phyloP scores from a whole-genome alignment of 2,329 filamentous ascomycete genomes.

The Teratosphaeria zuluensis region DNA sequence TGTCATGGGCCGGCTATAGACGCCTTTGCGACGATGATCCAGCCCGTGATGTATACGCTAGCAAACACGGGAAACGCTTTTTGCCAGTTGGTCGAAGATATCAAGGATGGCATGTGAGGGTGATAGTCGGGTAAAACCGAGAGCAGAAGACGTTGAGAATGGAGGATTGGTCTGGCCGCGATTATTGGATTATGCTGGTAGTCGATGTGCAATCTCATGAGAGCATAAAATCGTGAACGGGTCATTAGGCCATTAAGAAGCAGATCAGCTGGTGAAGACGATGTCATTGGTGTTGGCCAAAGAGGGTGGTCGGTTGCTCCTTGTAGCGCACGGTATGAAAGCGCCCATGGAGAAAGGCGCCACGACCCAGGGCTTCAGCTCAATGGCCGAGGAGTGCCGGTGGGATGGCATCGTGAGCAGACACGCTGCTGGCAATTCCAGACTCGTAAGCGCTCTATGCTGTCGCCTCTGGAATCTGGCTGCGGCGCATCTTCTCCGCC shows the following conservation, averaged over 20 bases:
- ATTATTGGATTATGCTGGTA: not conserved
- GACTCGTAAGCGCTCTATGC: slow-evolving; percentile 20
- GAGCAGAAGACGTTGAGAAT: not conserved
- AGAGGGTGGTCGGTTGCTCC: not conserved
- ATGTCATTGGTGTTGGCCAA: not conserved
- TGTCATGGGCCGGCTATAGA: not conserved
- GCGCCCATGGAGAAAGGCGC: not conserved
- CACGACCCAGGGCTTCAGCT: not conserved
- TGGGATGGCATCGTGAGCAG: slow-evolving; percentile 1
- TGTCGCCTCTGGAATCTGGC: slow-evolving; percentile 51
- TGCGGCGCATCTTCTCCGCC: slow-evolving; percentile 97
- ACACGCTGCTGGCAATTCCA: slow-evolving; percentile 3
- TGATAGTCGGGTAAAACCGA: not conserved
- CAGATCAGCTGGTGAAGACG: not conserved
- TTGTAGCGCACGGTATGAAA: not conserved
- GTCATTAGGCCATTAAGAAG: not conserved
- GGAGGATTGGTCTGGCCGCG: not conserved
- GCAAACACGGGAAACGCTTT: not conserved
- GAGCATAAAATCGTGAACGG: not conserved
- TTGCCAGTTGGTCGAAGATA: not conserved
- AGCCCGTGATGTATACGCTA: not conserved
- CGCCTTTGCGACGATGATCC: not conserved
- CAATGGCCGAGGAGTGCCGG: slow-evolving; percentile 4
- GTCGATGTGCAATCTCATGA: not conserved
- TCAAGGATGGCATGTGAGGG: not conserved